These are phyloP conservation scores for Dothideomycetes sp. DNA, from an alignment of 2,329 filamentous ascomycete genomes.

Conservation along the genomic window DNA sequence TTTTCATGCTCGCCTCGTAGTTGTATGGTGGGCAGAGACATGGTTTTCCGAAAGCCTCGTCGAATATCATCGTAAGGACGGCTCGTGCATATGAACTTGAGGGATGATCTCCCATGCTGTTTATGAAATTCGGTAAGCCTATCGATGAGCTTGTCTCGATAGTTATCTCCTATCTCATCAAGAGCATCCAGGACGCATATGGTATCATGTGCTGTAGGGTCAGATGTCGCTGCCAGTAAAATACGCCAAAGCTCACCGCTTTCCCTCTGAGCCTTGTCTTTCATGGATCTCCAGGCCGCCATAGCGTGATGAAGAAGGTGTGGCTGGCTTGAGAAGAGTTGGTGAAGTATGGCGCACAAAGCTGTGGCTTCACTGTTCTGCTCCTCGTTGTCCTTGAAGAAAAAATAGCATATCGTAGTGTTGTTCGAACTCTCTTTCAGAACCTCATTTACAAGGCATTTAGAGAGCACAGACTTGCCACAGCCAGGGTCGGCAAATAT, in stretches of 20 bases:
- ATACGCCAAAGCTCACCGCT: constrained; percentile 16
- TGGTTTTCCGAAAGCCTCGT: background rate
- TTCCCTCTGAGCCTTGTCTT: constrained; percentile 16
- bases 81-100: constrained; percentile 21
- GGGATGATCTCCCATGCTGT: background rate
- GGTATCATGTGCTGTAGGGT: constrained; percentile 7
- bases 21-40: constrained; percentile 10
- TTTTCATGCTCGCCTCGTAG: constrained; percentile 15
- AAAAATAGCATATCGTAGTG: constrained; percentile 27
- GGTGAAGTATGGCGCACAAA: constrained; percentile 30
- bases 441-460: constrained; percentile 27
- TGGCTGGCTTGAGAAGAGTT: constrained; percentile 25
- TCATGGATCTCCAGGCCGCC: constrained; percentile 19
- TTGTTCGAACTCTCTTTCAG: constrained; percentile 14
- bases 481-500: constrained; percentile 34
- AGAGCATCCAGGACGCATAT: constrained; percentile 23
- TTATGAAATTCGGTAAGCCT: constrained; percentile 9
- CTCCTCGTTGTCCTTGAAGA: constrained; percentile 31
- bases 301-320: constrained; percentile 19
- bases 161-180: constrained; percentile 19
- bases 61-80: constrained; percentile 15
- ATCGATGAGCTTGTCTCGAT: constrained; percentile 14
- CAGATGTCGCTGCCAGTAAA: constrained; percentile 10
- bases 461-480: constrained; percentile 33
- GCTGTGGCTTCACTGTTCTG: constrained; percentile 25